Percentiles rank a stretch among this genome's conserved stretches.
These are phyloP conservation scores for Alternaria triticimaculans DNA, from an alignment of 2,329 filamentous ascomycete species.

Conservation along the genomic window DNA sequence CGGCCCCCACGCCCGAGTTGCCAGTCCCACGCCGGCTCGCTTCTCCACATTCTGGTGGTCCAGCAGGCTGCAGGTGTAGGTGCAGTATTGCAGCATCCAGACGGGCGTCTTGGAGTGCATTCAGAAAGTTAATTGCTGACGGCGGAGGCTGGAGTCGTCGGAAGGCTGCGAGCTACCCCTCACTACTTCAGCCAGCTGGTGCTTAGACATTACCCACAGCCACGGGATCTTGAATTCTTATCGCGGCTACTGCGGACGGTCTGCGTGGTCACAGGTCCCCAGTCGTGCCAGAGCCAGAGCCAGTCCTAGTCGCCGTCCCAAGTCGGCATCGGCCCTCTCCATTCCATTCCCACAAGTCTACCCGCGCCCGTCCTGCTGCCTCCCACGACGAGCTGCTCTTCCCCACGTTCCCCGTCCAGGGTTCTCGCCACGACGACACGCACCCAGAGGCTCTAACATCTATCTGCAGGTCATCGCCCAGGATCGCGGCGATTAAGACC, in stretches of 20 bases:
- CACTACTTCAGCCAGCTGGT: slow-evolving; percentile 9
- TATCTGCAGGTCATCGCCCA: slow-evolving; percentile 24
- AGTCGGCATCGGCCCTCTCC: slow-evolving; percentile 10
- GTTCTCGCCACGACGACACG: slow-evolving; percentile 16
- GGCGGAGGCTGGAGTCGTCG: background rate
- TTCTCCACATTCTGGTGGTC: slow-evolving; percentile 22
- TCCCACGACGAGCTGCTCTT: slow-evolving; percentile 20
- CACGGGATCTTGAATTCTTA: slow-evolving; percentile 19
- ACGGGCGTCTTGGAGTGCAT: background rate
- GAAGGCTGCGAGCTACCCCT: slow-evolving; percentile 15
- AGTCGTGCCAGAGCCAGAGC: background rate
- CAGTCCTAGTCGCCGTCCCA: background rate
- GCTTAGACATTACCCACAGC: slow-evolving; percentile 19
- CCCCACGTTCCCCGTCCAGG: slow-evolving; percentile 23
- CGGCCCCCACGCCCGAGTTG: slow-evolving; percentile 7
- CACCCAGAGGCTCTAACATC: background rate
- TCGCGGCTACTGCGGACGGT: slow-evolving; percentile 43
- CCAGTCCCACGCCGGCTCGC: slow-evolving; percentile 17
- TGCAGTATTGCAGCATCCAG: background rate
- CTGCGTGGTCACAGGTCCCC: slow-evolving; percentile 1
- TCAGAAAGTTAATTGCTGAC: slow-evolving; percentile 3
- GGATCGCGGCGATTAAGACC: slow-evolving; percentile 8
- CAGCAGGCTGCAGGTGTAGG: background rate
- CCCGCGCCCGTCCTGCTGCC: slow-evolving; percentile 18
- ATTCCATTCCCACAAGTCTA: slow-evolving; percentile 13